Evolutionary conservation across 345 rosid species (phyloP).

Genomic region (Eucalyptus cloeziana): DNA sequence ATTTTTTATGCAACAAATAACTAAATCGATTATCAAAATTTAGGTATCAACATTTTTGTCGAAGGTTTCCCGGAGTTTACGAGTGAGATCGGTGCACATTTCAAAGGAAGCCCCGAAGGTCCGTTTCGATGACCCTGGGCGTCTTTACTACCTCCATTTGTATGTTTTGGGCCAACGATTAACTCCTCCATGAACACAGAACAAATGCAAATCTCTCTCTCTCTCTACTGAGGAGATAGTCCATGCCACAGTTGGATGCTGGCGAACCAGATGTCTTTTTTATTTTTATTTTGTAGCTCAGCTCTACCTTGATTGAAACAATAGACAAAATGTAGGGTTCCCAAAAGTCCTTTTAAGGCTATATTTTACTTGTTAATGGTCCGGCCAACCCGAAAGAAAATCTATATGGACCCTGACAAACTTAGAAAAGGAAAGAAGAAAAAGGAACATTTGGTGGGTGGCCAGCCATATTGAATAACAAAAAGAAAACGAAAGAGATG

Average conservation of each 20-base stretch:
- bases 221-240: rapidly evolving
- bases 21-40: too few relatives aligned
- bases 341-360: too few relatives aligned
- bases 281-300: rapidly evolving
- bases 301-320: not conserved
- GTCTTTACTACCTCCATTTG: too few relatives aligned
- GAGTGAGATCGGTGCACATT: too few relatives aligned
- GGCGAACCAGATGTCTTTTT: rapidly evolving
- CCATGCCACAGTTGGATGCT: rapidly evolving
- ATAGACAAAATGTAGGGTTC: too few relatives aligned
- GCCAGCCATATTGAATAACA: rapidly evolving
- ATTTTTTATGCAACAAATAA: too few relatives aligned
- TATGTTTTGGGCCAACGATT: too few relatives aligned
- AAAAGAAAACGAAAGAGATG: rapidly evolving
- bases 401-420: not conserved
- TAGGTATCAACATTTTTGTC: rapidly evolving
- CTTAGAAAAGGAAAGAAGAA: not conserved
- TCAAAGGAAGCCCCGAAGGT: too few relatives aligned
- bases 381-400: not conserved
- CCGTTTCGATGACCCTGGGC: too few relatives aligned
- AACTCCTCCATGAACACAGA: rapidly evolving
- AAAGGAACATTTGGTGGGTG: too few relatives aligned
- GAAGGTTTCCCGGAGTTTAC: rapidly evolving
- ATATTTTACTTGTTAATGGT: not conserved
- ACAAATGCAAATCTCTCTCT: too few relatives aligned